A percentile compares a stretch with the other conserved stretches of the same genome.
Conservation (phyloP, 495 filamentous ascomycete species). For the Neurospora sp. region DNA sequence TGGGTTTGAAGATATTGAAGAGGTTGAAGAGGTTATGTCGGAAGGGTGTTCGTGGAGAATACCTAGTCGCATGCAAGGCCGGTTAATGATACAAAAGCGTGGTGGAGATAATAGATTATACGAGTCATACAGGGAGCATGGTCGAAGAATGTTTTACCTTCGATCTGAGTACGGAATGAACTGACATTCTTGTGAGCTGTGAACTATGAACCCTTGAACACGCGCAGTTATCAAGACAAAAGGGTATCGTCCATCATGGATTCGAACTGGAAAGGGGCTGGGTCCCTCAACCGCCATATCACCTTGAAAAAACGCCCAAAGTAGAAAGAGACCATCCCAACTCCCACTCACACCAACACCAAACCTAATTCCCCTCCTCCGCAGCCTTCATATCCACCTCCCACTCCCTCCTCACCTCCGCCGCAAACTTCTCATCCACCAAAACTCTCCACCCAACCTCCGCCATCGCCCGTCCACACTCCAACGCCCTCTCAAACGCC, state of each 20-base stretch:
- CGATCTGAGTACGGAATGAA: background rate
- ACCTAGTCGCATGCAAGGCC: no score
- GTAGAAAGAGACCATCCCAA: background rate
- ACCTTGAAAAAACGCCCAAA: background rate
- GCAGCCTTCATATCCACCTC: constrained; percentile 23
- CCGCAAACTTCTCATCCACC: constrained; percentile 37
- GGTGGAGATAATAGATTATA: no score
- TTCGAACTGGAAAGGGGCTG: background rate
- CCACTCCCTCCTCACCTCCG: constrained; percentile 30
- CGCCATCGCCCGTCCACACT: constrained; percentile 49
- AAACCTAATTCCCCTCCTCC: constrained; percentile 8
- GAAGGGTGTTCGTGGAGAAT: background rate
- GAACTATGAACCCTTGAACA: background rate
- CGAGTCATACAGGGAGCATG: no score
- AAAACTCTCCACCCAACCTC: constrained; percentile 40
- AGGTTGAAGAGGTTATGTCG: background rate
- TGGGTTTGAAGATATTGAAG: background rate
- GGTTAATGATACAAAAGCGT: no score
- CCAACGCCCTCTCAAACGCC: constrained; percentile 32
- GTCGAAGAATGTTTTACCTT: background rate
- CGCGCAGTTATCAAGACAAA: background rate
- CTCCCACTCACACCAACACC: background rate
- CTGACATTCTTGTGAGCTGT: background rate
- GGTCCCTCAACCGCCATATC: background rate
- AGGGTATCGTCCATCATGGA: background rate